A percentile compares a stretch with the other conserved stretches of the same genome.
These are phyloP conservation scores for Tricholomella constricta DNA, from an alignment of 768 basidiomycete genomes.

Conservation along the genomic window DNA sequence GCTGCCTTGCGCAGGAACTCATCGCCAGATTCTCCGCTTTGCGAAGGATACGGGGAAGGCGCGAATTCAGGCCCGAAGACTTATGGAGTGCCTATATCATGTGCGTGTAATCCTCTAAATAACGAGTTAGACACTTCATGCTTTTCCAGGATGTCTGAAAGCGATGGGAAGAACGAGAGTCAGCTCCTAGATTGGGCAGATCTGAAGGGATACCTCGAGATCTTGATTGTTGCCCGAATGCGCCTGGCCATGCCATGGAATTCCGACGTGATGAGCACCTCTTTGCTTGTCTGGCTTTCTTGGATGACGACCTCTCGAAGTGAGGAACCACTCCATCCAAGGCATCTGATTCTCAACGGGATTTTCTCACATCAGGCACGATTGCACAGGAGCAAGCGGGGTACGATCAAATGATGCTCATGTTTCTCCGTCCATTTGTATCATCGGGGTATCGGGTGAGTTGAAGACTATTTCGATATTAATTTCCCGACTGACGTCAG, in stretches of 20 bases:
- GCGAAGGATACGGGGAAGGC: slow-evolving; percentile 38
- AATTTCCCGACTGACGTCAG: neutral
- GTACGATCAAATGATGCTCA: slow-evolving; percentile 28
- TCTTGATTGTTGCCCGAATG: slow-evolving; percentile 17
- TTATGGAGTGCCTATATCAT: slow-evolving; percentile 59
- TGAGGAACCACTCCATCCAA: slow-evolving; percentile 16
- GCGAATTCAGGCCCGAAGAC: slow-evolving; percentile 33
- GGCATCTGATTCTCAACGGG: neutral
- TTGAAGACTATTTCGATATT: neutral
- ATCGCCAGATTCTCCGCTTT: slow-evolving; percentile 42
- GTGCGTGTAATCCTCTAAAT: slow-evolving; percentile 23
- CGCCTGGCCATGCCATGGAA: slow-evolving; percentile 19
- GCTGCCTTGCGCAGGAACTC: slow-evolving; percentile 44
- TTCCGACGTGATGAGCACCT: slow-evolving; percentile 35
- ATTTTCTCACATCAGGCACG: slow-evolving; percentile 27
- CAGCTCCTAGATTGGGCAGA: slow-evolving; percentile 47
- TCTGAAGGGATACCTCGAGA: slow-evolving; percentile 28
- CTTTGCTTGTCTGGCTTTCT: slow-evolving; percentile 46
- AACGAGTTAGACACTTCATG: neutral
- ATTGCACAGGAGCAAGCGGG: slow-evolving; percentile 30
- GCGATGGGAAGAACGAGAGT: slow-evolving; percentile 46
- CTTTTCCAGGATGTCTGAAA: slow-evolving; percentile 42
- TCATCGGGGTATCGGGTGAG: slow-evolving; percentile 43
- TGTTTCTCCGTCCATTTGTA: slow-evolving; percentile 40
- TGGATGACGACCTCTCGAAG: slow-evolving; percentile 48